A percentile compares a stretch with the other conserved stretches of the same genome.
Evolutionary conservation across 2,329 filamentous ascomycete species (phyloP).

Genomic region (Periconia digitata): DNA sequence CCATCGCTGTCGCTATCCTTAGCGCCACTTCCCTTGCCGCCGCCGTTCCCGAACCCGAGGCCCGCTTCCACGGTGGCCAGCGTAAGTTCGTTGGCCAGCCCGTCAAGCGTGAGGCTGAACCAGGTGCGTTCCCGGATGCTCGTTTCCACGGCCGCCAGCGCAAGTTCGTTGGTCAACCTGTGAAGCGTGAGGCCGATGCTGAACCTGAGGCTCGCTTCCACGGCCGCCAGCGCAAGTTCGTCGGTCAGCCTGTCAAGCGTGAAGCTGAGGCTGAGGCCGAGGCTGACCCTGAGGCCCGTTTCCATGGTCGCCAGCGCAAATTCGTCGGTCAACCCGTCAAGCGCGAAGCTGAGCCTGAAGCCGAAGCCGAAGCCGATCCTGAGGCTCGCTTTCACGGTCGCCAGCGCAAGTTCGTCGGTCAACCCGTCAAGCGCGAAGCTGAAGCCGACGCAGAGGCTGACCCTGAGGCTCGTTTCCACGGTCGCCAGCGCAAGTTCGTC

Average conservation of each 20-base stretch:
- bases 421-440: slow-evolving; percentile 35
- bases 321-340: slow-evolving; percentile 25
- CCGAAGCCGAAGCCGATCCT: slow-evolving; percentile 18
- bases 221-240: slow-evolving; percentile 19
- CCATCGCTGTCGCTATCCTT: slow-evolving; percentile 46
- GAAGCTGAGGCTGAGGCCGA: slow-evolving; percentile 25
- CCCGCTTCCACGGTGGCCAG: neutral
- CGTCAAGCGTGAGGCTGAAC: slow-evolving; percentile 37
- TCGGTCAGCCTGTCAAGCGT: slow-evolving; percentile 20
- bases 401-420: slow-evolving; percentile 2
- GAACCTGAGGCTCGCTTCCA: slow-evolving; percentile 20
- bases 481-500: neutral
- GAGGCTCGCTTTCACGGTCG: slow-evolving; percentile 1
- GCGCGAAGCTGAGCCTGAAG: slow-evolving; percentile 31
- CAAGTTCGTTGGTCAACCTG: slow-evolving; percentile 18
- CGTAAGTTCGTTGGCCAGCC: slow-evolving; percentile 17
- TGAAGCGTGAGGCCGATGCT: neutral
- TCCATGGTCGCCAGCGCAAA: slow-evolving; percentile 21
- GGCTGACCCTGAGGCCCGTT: slow-evolving; percentile 3
- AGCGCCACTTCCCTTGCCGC: slow-evolving; percentile 45
- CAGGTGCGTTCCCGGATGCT: too few species aligned
- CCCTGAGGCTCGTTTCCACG: too few species aligned
- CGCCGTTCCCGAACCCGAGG: slow-evolving; percentile 40
- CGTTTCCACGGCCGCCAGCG: slow-evolving; percentile 23
- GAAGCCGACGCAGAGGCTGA: slow-evolving; percentile 23